Base-by-base conservation (phyloP, 176 grass and related monocot genomes). In the Poa pratensis region DNA sequence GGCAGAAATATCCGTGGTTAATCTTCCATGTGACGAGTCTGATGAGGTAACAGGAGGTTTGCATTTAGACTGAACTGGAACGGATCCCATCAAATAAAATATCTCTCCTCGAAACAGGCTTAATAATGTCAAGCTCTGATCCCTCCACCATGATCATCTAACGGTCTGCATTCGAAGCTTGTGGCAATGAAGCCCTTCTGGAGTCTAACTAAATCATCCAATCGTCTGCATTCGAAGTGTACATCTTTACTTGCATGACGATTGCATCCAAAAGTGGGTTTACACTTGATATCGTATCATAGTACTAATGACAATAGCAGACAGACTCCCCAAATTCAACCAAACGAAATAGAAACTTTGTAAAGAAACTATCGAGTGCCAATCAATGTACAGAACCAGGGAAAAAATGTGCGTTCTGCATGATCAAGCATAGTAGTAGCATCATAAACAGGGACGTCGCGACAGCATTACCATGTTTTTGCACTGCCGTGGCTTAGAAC, bases 401-500 rank as follows among this genome's bases (percentile, higher is more conserved):
- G 39, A 6, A n/a, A 11, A 10, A 78, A 30, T 77, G 42, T 9
- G 20, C 20, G 17, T 53, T 50, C 11, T 52, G 23, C 3, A 1
- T 58, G n/a, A 85, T 74, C 59, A 73, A 49, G 16, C 12, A 58
- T 43, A 43, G 42, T 43, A 49, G 54, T 22, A 51, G 14, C 13
- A 77, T 85, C 3, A 64, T 51, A 20, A n/a, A 15, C 3, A 84
- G 51, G 30, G 50, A 42, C 42, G 52, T 71, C 15, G 57, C 16
- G 27, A 76, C 28, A 30, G 15, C 32, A 80, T 23, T 92, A 95
- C 93, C 93, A 81, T 87, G 84, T 83, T 80, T 91, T 98, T 76
- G 92, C 84, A 63, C 94, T 83, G 69, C 90, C 90, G 49, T 2
- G 28, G 28, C 87, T 96, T 76, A 98, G 79, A 76, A 98, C 75